Percentiles rank a stretch among this genome's conserved stretches.
phyloP scores from a whole-genome alignment of 768 basidiomycete species.

The Tricholoma sp. region DNA sequence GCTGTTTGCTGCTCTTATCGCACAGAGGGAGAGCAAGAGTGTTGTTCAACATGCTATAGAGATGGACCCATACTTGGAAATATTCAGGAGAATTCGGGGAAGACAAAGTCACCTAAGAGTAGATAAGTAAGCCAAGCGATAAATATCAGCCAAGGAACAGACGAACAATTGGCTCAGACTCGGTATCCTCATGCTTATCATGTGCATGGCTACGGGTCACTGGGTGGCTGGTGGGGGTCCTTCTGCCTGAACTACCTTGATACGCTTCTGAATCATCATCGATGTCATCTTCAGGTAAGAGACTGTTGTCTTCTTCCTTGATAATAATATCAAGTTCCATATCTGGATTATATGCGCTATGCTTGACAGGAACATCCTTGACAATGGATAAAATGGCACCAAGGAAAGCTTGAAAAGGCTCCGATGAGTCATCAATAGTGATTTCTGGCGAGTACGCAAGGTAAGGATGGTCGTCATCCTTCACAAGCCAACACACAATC shows the following conservation, averaged over 20 bases:
- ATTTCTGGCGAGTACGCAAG: slow-evolving; percentile 19
- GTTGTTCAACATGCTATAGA: slow-evolving; percentile 9
- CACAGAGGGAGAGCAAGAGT: too few species aligned
- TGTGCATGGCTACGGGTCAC: too few species aligned
- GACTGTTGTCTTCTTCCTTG: slow-evolving; percentile 12
- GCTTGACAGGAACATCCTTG: slow-evolving; percentile 10
- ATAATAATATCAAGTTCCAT: slow-evolving; percentile 15
- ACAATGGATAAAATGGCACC: too few species aligned
- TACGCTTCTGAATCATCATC: too few species aligned
- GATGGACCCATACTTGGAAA: not conserved
- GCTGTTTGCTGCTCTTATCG: slow-evolving; percentile 4
- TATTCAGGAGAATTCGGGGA: too few species aligned
- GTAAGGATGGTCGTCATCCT: slow-evolving; percentile 13
- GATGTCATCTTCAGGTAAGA: too few species aligned
- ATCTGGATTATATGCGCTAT: slow-evolving; percentile 9
- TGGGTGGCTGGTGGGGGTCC: not conserved
- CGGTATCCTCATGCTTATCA: too few species aligned
- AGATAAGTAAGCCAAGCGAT: too few species aligned
- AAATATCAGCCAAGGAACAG: too few species aligned
- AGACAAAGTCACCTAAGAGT: too few species aligned
- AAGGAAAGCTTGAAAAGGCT: slow-evolving; percentile 17
- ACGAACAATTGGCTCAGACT: not conserved
- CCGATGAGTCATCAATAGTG: slow-evolving; percentile 14
- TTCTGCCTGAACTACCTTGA: slow-evolving; percentile 6
- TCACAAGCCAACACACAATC: slow-evolving; percentile 6